phyloP scores from a whole-genome alignment of 2,329 filamentous ascomycete species.

The Colletotrichum liriopes region DNA sequence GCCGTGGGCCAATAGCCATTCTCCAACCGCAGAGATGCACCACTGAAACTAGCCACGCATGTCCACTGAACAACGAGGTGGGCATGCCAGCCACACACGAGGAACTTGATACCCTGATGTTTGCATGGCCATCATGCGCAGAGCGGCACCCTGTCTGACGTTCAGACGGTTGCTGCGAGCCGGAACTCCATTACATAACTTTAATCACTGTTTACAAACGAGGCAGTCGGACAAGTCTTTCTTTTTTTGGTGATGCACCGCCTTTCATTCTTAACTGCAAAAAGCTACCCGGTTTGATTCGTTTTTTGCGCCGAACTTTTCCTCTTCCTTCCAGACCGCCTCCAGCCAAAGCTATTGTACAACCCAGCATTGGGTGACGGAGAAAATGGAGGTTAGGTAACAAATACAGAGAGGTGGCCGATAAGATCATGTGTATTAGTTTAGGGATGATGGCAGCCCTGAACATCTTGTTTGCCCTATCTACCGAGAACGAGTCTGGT shows the following conservation, averaged over 20 bases:
- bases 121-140: conserved; percentile 16
- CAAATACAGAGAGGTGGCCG: conserved; percentile 52
- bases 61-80: neutral
- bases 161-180: conserved; percentile 32
- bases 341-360: conserved; percentile 55
- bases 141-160: conserved; percentile 6
- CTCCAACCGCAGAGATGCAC: conserved; percentile 22
- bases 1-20: conserved; percentile 19
- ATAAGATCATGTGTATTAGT: conserved; percentile 46
- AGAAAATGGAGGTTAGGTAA: conserved; percentile 50
- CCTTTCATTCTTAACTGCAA: conserved; percentile 35
- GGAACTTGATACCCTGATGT: neutral
- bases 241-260: conserved; percentile 44
- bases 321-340: conserved; percentile 49
- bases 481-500: conserved; percentile 42
- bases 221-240: conserved; percentile 46
- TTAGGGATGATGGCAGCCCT: conserved; percentile 44
- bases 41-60: conserved; percentile 31
- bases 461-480: conserved; percentile 38
- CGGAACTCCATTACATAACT: conserved; percentile 15
- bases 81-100: neutral
- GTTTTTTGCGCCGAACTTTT: conserved; percentile 53
- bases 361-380: conserved; percentile 54
- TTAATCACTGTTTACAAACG: conserved; percentile 17
- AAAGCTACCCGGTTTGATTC: conserved; percentile 52